Base-by-base conservation (phyloP, 1,284 basidiomycete species). In the Ceratobasidium sp. region DNA sequence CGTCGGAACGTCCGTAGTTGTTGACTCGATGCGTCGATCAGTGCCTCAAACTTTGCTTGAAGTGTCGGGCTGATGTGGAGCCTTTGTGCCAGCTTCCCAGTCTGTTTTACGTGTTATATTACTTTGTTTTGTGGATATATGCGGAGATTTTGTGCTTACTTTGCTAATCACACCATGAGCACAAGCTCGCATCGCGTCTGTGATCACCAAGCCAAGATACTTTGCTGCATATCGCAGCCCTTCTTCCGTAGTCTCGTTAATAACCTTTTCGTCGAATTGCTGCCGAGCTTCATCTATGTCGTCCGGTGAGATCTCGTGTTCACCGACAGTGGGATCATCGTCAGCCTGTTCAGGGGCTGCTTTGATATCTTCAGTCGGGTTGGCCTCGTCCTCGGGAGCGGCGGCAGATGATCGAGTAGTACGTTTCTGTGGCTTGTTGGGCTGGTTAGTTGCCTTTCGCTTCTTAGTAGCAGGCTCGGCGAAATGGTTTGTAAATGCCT, bases 151-250 rank as follows among this genome's bases (percentile, higher is more conserved):
- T 20, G 23, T 61, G 33, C 42, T 23, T 26, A 72, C 55, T 56
- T 72, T 72, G 28, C 53, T 55, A 60, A 72, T 28, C 18, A 72
- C 40, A 5, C 56, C 55, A 9, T n/a, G 56, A 44, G 70, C 58
- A 6, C 33, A n/a, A 15, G 18, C 40, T 46, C 33, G 39, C 39
- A 64, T 42, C 6, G 39, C 10, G 3, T 64, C 39, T 3, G 61
- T 42, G 61, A 64, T 64, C 10, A 40, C 18, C 7, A 64, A 39
- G 7, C 33, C 39, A 2, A 64, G 42, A 20, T 18, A 6, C 39
- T 44, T 18, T 10, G 10, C 26, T 5, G 39, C 61, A 42, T 64
- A 64, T 18, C 12, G 7, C 4, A 64, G 33, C 23, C 61, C 61
- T 39, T 1, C 61, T 4, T 10, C 39, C 23, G 61, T 64, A 13